Conservation (phyloP, 495 filamentous ascomycete species). For the Talaromyces adpressus region DNA sequence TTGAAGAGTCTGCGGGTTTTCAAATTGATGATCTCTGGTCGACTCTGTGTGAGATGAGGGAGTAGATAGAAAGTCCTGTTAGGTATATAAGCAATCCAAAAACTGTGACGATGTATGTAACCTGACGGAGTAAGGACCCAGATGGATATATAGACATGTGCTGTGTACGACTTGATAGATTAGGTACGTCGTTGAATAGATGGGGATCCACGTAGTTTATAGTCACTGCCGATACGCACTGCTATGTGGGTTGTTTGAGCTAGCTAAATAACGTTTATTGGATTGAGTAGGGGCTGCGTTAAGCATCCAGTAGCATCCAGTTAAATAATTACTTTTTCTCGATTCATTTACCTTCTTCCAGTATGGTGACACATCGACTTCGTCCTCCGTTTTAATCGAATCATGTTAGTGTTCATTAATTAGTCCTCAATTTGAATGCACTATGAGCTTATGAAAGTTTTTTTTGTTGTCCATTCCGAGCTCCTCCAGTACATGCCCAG, state of each 20-base stretch:
- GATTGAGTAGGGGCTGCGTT: neutral
- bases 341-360: neutral
- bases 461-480: neutral
- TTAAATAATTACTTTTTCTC: neutral
- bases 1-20: neutral
- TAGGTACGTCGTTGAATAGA: neutral
- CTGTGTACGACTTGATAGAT: neutral
- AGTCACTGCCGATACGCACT: neutral
- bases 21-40: neutral
- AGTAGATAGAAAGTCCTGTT: neutral
- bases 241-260: neutral
- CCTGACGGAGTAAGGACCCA: neutral
- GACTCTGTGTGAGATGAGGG: neutral
- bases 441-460: neutral
- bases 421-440: neutral
- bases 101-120: neutral
- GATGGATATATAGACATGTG: neutral
- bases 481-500: neutral
- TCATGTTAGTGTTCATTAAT: neutral
- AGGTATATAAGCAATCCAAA: neutral
- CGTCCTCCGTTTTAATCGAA: neutral
- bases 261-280: neutral
- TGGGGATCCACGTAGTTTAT: neutral
- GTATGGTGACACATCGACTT: neutral
- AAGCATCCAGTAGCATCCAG: neutral